phyloP scores from a whole-genome alignment of 169 alveolate genomes.

The Cryptosporidium ryanae region DNA sequence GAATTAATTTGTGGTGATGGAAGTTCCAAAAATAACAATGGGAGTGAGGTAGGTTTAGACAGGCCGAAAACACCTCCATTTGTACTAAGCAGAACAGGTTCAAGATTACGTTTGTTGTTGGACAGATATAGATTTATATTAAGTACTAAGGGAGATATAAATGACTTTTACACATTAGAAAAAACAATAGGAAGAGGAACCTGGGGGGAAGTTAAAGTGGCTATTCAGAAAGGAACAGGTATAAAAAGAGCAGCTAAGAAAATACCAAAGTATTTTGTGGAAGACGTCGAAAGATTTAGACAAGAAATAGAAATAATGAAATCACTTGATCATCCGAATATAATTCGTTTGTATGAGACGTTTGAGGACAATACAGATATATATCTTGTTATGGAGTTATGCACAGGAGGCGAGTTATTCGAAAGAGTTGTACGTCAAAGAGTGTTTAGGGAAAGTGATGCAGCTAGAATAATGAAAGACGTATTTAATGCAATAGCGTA shows the following conservation, averaged over 20 bases:
- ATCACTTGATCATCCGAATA: conserved; percentile 94
- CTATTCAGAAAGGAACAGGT: conserved; percentile 78
- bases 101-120: conserved; percentile 34
- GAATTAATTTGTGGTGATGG: neutral
- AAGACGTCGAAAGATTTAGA: conserved; percentile 79
- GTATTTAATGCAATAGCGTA: conserved; percentile 77
- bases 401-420: conserved; percentile 92
- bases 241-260: conserved; percentile 82
- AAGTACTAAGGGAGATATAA: conserved; percentile 77
- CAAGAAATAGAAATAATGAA: conserved; percentile 87
- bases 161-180: conserved; percentile 70
- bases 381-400: conserved; percentile 86
- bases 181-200: conserved; percentile 82
- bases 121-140: conserved; percentile 75
- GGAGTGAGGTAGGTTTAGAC: conserved; percentile 7
- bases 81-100: conserved; percentile 56
- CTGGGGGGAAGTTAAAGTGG: conserved; percentile 83
- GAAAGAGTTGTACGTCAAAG: conserved; percentile 85
- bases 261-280: conserved; percentile 81
- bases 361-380: conserved; percentile 85
- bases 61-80: conserved; percentile 37
- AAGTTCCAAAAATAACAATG: neutral
- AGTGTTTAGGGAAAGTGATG: conserved; percentile 87
- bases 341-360: conserved; percentile 92
- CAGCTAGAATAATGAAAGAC: conserved; percentile 82